These are phyloP conservation scores for Inosperma sp. DNA, from an alignment of 768 basidiomycete species.

Conservation along the genomic window DNA sequence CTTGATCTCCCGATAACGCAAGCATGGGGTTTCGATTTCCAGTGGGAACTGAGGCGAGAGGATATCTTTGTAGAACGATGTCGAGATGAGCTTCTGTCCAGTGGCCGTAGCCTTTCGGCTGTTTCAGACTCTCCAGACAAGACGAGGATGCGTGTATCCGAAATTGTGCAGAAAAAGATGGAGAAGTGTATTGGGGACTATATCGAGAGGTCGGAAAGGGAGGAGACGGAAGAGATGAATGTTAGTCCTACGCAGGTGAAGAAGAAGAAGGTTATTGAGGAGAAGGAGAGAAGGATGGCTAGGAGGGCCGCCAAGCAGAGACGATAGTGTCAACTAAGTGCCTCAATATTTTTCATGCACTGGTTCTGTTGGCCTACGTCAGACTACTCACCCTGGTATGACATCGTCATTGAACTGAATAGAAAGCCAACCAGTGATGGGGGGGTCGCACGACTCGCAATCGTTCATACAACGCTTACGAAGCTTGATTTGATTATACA, in stretches of 20 bases:
- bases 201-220: constrained; percentile 38
- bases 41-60: constrained; percentile 49
- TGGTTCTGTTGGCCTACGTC: no score
- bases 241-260: constrained; percentile 70
- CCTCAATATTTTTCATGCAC: no score
- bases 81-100: neutral
- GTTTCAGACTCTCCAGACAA: no score
- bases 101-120: no score
- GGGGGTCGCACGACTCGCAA: no score
- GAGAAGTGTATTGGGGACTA: constrained; percentile 62
- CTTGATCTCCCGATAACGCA: constrained; percentile 27
- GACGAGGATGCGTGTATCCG: no score
- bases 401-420: no score
- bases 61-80: constrained; percentile 16
- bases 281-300: constrained; percentile 36
- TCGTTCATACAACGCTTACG: no score
- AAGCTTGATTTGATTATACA: neutral
- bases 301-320: constrained; percentile 28
- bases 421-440: neutral
- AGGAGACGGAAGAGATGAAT: constrained; percentile 51
- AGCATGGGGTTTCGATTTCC: constrained; percentile 85
- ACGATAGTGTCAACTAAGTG: neutral
- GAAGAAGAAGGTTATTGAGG: constrained; percentile 45
- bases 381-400: no score
- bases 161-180: constrained; percentile 59